Evolutionary conservation across 805 yeast species (phyloP), one percentile per base, ranked within the genome.

Genomic region (Candida adriatica): DNA sequence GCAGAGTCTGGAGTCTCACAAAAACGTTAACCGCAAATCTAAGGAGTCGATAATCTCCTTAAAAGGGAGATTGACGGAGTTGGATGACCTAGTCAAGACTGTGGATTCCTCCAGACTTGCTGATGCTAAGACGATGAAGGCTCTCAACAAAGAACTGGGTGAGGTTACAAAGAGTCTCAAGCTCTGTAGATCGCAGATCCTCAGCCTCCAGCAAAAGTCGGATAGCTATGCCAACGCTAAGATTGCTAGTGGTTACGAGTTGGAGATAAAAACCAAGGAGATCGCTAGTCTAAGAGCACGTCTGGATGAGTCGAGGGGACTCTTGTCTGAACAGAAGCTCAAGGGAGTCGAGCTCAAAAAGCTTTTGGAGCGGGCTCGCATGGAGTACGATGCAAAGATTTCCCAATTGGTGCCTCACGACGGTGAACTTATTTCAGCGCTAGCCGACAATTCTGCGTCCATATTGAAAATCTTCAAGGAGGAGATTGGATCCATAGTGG

Each of bases 321-420:
- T 64, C 28, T 49, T 69, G 24, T 64, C 68, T 7, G 74, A 68
- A 33, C 72, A 68, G 39, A 68, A 64, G 33, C 50, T 66, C 9
- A 62, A 55, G 32, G 60, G 53, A 3, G 19, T 33, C 3, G 46
- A 49, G n/a, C 38, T 62, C n/a, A 45, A 43, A 17, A 52, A 46
- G 26, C 30, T 32, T 0, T 24, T 55, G 10, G 47, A 42, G 7
- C 32, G 31, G 1, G 31, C 41, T n/a, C 45, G 50, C 6, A 35
- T 31, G 19, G 34, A 35, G 2, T 45, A 48, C 19, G 54, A 45
- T 21, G 13, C 21, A 5, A 41, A 31, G 21, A 24, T 43, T 9
- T 21, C 27, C 2, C 31, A 31, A 9, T 7, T 31, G 8, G 14
- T 28, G 13, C 15, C 26, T 8, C 33, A 31, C 33, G 1, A n/a